phyloP scores from a whole-genome alignment of 73 alveolate species.

The Tetrahymena malaccensis region DNA sequence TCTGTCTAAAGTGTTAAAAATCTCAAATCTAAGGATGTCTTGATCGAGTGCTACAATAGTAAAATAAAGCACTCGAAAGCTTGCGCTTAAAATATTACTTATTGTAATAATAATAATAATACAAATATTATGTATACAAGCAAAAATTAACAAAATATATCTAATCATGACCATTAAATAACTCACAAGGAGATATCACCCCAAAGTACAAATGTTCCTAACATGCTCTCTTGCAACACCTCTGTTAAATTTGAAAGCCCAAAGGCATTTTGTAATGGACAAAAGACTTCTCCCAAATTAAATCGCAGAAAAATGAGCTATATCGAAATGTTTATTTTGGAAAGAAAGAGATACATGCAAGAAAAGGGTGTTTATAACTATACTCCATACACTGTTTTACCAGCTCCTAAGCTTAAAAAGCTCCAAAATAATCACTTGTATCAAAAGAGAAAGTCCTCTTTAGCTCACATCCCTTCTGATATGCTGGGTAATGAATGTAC shows the following conservation, averaged over 20 bases:
- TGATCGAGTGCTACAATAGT: neutral
- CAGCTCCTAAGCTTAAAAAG: neutral
- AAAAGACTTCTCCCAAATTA: neutral
- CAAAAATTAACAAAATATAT: neutral
- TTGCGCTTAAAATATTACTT: neutral
- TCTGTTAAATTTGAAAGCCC: neutral
- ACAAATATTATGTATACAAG: neutral
- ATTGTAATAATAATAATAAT: neutral
- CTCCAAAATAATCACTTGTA: neutral
- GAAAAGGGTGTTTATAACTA: neutral
- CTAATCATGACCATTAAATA: neutral
- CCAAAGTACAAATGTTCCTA: neutral
- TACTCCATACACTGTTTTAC: neutral
- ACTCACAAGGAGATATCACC: neutral
- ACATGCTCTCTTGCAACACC: neutral
- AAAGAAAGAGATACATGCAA: neutral
- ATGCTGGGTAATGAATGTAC: neutral
- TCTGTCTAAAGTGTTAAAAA: neutral
- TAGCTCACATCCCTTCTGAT: neutral
- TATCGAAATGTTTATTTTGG: neutral
- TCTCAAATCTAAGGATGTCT: neutral
- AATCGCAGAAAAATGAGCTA: neutral
- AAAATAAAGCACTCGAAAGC: neutral
- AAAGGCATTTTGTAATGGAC: neutral
- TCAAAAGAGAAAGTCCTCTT: neutral